These are phyloP conservation scores for Coelastrella sp. DNA, from an alignment of 139 green algal species.

Conservation along the genomic window DNA sequence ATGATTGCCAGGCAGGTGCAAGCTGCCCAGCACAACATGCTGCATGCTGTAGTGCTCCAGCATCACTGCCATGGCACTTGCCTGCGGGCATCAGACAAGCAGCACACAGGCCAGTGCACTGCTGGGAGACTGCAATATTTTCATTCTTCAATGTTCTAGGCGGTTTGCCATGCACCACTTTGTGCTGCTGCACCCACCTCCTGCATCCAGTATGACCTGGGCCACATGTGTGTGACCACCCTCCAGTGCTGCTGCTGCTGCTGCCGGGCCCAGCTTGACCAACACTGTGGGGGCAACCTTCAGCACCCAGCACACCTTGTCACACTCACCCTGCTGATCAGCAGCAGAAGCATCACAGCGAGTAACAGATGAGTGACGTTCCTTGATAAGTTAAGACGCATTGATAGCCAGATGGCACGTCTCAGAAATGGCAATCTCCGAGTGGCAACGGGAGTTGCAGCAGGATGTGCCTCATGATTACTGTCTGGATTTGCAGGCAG, in stretches of 20 bases:
- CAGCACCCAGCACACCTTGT: conserved; percentile 20
- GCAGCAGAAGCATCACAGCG: not conserved
- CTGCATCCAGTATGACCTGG: conserved; percentile 30
- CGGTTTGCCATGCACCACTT: not conserved
- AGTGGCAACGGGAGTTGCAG: not conserved
- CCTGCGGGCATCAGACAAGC: not conserved
- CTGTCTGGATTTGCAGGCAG: not conserved
- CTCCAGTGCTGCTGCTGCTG: conserved; percentile 37
- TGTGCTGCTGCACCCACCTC: not conserved
- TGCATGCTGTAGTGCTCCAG: not conserved
- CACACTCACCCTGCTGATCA: conserved; percentile 5
- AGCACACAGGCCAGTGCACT: not conserved
- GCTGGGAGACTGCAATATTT: not conserved
- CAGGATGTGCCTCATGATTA: not conserved
- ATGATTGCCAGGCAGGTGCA: not conserved
- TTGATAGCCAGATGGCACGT: not conserved
- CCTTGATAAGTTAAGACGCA: not conserved
- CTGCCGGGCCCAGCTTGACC: conserved; percentile 20
- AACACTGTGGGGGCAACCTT: conserved; percentile 12
- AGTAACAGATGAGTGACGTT: not conserved
- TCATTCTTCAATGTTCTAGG: not conserved
- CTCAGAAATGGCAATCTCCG: not conserved
- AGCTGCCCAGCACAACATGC: not conserved
- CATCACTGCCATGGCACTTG: not conserved
- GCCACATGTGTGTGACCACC: not conserved